These are phyloP conservation scores for Cylindrodendrum hubeiense DNA, from an alignment of 2,329 filamentous ascomycete genomes.

Conservation along the genomic window DNA sequence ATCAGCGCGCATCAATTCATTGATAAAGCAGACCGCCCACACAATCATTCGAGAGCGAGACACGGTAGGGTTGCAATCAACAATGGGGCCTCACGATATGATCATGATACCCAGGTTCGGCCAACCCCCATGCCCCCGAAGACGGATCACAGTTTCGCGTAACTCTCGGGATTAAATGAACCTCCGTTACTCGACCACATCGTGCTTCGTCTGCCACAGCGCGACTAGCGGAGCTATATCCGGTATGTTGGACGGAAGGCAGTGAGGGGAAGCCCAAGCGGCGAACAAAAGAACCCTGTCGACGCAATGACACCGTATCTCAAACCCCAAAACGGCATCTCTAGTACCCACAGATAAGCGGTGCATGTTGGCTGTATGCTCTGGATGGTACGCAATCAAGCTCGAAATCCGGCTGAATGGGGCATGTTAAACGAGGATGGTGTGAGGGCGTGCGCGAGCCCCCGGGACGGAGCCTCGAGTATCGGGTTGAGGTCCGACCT, in stretches of 20 bases:
- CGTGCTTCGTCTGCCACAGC: background rate
- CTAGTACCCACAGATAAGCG: slow-evolving; percentile 21
- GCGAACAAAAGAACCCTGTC: slow-evolving; percentile 27
- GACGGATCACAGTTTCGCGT: background rate
- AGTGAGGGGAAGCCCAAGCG: slow-evolving; percentile 17
- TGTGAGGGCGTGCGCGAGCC: slow-evolving; percentile 8
- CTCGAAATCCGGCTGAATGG: background rate
- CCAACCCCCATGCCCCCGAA: slow-evolving; percentile 6
- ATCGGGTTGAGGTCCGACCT: slow-evolving; percentile 8
- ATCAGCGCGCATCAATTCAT: background rate
- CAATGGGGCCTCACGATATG: slow-evolving; percentile 5
- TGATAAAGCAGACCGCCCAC: background rate
- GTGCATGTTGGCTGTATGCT: background rate
- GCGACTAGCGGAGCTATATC: slow-evolving; percentile 1
- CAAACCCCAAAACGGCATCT: slow-evolving; percentile 13
- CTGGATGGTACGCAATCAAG: background rate
- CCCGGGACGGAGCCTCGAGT: background rate
- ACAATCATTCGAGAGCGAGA: background rate
- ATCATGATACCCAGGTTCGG: slow-evolving; percentile 21
- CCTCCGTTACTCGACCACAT: background rate
- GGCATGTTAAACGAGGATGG: background rate
- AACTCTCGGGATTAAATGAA: slow-evolving; percentile 1
- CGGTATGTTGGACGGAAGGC: slow-evolving; percentile 4
- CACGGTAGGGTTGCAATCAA: slow-evolving; percentile 15
- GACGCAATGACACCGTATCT: slow-evolving; percentile 14